Percentiles rank a stretch among this genome's conserved stretches.
phyloP scores from a whole-genome alignment of 2,329 filamentous ascomycete genomes.

The Neobulgaria alba region DNA sequence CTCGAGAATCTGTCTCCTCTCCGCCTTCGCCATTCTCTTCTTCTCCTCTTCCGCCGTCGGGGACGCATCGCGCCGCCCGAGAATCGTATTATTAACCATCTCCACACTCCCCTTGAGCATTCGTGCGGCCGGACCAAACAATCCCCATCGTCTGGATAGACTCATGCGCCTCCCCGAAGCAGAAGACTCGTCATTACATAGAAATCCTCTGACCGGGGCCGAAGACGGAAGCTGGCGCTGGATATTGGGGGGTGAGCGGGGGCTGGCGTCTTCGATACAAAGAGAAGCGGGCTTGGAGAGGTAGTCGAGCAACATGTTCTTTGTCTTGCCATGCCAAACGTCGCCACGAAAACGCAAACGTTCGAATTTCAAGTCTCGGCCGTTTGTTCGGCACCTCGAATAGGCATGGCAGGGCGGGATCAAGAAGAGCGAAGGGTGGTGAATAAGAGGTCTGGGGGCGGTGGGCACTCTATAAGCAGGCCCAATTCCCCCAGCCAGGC shows the following conservation, averaged over 20 bases:
- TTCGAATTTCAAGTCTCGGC: no score
- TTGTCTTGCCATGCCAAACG: conserved; percentile 13
- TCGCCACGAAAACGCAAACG: no score
- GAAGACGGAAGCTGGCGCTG: conserved; percentile 11
- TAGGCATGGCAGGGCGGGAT: no score
- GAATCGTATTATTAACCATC: conserved; percentile 22
- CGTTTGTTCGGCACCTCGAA: no score
- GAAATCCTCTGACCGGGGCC: conserved; percentile 12
- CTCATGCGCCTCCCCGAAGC: not conserved
- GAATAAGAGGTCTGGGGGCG: not conserved
- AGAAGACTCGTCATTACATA: conserved; percentile 8
- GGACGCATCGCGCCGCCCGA: conserved; percentile 22
- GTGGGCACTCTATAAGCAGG: not conserved
- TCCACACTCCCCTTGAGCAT: conserved; percentile 20
- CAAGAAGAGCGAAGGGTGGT: conserved; percentile 14
- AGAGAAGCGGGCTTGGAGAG: conserved; percentile 15
- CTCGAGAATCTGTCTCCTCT: conserved; percentile 54
- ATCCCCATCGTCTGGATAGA: conserved; percentile 12
- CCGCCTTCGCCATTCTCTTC: conserved; percentile 39
- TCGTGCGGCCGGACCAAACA: conserved; percentile 21
- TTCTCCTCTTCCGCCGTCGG: conserved; percentile 38
- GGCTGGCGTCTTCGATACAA: conserved; percentile 14
- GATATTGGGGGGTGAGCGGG: no score
- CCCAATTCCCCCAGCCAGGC: no score
- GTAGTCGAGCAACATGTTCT: conserved; percentile 25